Evolutionary conservation across 495 filamentous ascomycete genomes (phyloP).

Genomic region (Aspergillus funiculosus): DNA sequence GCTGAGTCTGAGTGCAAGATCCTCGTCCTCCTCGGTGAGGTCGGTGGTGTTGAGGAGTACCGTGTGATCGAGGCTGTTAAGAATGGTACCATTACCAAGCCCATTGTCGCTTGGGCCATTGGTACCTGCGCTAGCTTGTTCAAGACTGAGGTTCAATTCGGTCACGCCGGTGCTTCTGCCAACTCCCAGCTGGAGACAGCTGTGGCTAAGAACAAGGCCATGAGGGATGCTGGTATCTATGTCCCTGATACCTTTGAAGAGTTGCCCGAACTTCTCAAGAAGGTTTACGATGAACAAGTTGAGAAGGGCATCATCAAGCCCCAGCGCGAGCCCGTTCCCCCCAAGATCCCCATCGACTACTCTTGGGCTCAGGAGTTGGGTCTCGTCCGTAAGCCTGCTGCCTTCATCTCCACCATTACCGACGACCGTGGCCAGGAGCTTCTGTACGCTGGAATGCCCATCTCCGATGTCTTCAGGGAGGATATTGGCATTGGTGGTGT

Average conservation of each 20-base stretch:
- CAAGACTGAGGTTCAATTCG: slow-evolving; percentile 99
- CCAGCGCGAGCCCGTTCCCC: slow-evolving; percentile 79
- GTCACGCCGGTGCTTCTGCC: slow-evolving; percentile 96
- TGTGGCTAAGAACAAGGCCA: slow-evolving; percentile 88
- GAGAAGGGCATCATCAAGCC: slow-evolving; percentile 77
- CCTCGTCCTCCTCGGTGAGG: slow-evolving; percentile 90
- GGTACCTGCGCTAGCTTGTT: slow-evolving; percentile 99
- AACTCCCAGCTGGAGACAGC: slow-evolving; percentile 99
- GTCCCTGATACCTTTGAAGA: slow-evolving; percentile 98
- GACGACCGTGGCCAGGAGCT: slow-evolving; percentile 99
- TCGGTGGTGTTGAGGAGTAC: slow-evolving; percentile 99
- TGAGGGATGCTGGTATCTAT: slow-evolving; percentile 89
- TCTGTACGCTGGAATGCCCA: slow-evolving; percentile 97
- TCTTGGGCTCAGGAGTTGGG: slow-evolving; percentile 98
- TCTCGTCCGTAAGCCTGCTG: slow-evolving; percentile 98
- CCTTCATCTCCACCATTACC: slow-evolving; percentile 99
- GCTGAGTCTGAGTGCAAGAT: slow-evolving; percentile 96
- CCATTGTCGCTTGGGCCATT: slow-evolving; percentile 98
- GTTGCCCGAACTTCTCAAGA: slow-evolving; percentile 65
- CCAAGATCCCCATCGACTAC: slow-evolving; percentile 99
- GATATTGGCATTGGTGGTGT: slow-evolving; percentile 99
- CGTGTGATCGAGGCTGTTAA: slow-evolving; percentile 98
- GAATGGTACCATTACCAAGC: slow-evolving; percentile 89
- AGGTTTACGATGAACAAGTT: slow-evolving; percentile 81
- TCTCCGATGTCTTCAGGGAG: slow-evolving; percentile 98